These are phyloP conservation scores for Fusarium sp. DNA, from an alignment of 2,329 filamentous ascomycete species.

Conservation along the genomic window DNA sequence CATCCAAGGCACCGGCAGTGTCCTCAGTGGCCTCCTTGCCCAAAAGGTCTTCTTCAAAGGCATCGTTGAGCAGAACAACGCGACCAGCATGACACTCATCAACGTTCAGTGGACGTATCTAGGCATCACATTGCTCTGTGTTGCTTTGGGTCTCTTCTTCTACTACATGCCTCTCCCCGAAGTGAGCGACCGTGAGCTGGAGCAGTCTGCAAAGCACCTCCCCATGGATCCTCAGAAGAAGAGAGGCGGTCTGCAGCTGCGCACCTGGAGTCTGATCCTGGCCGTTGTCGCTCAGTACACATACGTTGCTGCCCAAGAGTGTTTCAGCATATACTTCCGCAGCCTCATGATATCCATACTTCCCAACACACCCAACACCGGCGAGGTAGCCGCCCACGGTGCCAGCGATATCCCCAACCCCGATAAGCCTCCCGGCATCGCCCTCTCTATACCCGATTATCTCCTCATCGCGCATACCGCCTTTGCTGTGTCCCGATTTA, in stretches of 20 bases:
- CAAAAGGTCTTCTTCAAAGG: conserved; percentile 79
- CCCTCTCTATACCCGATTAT: conserved; percentile 71
- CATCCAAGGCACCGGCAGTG: conserved; percentile 79
- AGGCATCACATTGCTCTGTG: conserved; percentile 81
- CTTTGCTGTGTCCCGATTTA: conserved; percentile 81
- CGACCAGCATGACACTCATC: conserved; percentile 65
- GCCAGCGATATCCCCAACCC: conserved; percentile 49
- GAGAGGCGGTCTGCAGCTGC: conserved; percentile 65
- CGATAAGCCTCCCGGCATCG: conserved; percentile 59
- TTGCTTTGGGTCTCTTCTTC: conserved; percentile 75
- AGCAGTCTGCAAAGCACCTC: conserved; percentile 60
- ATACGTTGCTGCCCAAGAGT: conserved; percentile 81
- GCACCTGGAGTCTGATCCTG: conserved; percentile 71
- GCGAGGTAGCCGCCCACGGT: conserved; percentile 40
- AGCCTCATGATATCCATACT: conserved; percentile 61
- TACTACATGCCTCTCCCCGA: conserved; percentile 77
- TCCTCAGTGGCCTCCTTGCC: conserved; percentile 78
- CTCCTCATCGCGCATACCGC: conserved; percentile 78
- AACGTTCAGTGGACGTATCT: conserved; percentile 89
- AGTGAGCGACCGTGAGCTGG: conserved; percentile 67
- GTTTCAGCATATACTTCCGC: conserved; percentile 71
- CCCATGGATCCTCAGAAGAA: conserved; percentile 65
- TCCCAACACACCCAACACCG: conserved; percentile 45
- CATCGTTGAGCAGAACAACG: conserved; percentile 56
- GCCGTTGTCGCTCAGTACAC: conserved; percentile 82